Evolutionary conservation across 768 basidiomycete genomes (phyloP).

Genomic region (Rhodosporidiobolus odoratus): DNA sequence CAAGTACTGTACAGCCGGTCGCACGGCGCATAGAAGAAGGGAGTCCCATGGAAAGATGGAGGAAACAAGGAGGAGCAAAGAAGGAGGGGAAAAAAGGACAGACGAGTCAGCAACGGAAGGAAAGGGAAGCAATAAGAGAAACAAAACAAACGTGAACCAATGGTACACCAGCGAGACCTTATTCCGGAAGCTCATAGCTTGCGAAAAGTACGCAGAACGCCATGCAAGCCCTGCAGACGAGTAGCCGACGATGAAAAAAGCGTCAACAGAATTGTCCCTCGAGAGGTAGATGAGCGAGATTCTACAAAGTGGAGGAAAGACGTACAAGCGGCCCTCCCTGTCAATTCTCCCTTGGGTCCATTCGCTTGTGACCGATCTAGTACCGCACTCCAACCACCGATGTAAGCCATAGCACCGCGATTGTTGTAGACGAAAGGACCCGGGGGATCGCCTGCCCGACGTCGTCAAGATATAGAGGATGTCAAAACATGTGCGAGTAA

Average conservation of each 20-base stretch:
- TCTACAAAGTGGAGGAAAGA: background rate
- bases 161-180: constrained; percentile 49
- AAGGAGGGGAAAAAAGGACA: constrained; percentile 1
- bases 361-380: constrained; percentile 44
- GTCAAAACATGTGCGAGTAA: background rate
- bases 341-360: constrained; percentile 51
- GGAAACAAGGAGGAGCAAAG: background rate
- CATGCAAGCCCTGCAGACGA: constrained; percentile 7
- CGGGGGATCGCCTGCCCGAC: background rate
- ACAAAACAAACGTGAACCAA: constrained; percentile 36
- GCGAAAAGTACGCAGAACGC: constrained; percentile 67
- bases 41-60: no score
- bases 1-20: constrained; percentile 20
- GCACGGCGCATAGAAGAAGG: no score
- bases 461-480: background rate
- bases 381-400: constrained; percentile 62
- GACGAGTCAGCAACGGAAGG: background rate
- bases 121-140: background rate
- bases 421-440: constrained; percentile 62
- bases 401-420: constrained; percentile 69
- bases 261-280: no score
- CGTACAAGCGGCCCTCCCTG: constrained; percentile 53
- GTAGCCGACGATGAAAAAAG: background rate
- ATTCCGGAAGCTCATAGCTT: constrained; percentile 66
- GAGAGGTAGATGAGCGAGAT: no score